Conservation (phyloP, 192 early-diverging fungal species). For the Paraglomus brasilianum region DNA sequence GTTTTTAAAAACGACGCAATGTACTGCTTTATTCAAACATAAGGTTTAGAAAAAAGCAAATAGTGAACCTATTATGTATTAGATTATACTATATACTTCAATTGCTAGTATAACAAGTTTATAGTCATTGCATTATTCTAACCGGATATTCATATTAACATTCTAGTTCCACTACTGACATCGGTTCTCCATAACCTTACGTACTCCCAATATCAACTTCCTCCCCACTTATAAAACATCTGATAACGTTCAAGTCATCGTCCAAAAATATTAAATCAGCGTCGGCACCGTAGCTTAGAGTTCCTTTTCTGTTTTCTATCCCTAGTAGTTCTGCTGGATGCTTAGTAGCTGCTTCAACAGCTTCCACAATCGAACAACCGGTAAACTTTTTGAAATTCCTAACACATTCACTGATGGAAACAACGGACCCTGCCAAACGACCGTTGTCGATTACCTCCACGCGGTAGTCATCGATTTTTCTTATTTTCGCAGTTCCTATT, state of each 20-base stretch:
- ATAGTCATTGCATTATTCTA: no score
- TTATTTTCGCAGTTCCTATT: conserved; percentile 66
- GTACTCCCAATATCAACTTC: conserved; percentile 43
- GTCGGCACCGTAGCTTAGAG: conserved; percentile 68
- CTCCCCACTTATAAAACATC: conserved; percentile 69
- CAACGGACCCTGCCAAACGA: conserved; percentile 71
- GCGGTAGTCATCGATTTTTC: conserved; percentile 55
- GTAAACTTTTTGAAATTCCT: conserved; percentile 79
- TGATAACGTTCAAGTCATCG: conserved; percentile 62
- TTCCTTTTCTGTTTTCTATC: conserved; percentile 70
- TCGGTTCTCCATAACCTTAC: neutral
- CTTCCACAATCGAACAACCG: conserved; percentile 71
- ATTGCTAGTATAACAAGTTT: no score
- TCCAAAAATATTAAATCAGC: conserved; percentile 76
- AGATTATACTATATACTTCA: no score
- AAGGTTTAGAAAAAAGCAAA: no score
- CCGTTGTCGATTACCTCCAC: conserved; percentile 75
- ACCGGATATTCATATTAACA: no score
- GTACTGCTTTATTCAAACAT: no score
- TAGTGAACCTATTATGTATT: no score
- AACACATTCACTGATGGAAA: conserved; percentile 70
- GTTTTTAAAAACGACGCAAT: no score
- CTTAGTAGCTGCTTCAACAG: conserved; percentile 76
- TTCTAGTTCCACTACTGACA: neutral
- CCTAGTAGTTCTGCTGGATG: conserved; percentile 76